Conservation (phyloP, 1,139 yeast species). For the Suhomyces yuchorum region DNA sequence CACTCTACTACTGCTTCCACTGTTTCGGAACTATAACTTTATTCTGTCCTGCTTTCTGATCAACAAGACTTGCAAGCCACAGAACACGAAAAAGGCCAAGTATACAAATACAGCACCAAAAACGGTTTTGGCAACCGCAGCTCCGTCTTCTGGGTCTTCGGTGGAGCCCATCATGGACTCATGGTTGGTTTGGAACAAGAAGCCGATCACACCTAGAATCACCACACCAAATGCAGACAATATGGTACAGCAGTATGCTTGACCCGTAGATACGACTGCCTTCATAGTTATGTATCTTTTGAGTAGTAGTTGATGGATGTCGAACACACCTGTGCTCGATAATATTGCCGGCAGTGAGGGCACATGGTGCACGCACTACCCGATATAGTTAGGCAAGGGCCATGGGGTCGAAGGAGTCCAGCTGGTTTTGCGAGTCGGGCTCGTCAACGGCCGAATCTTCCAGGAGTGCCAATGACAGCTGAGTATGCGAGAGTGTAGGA, state of each 20-base stretch:
- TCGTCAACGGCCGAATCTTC: slow-evolving; percentile 8
- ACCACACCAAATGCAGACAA: slow-evolving; percentile 89
- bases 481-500: not conserved
- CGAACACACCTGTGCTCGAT: not conserved
- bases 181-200: slow-evolving; percentile 75
- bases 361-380: slow-evolving; percentile 8
- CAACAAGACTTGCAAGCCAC: slow-evolving; percentile 79
- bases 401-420: not conserved
- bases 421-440: not conserved
- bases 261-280: slow-evolving; percentile 52
- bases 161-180: slow-evolving; percentile 93
- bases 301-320: not conserved
- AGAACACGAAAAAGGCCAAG: slow-evolving; percentile 74
- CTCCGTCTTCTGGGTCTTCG: slow-evolving; percentile 88
- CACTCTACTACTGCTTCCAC: not conserved
- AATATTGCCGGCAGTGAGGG: not conserved
- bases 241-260: slow-evolving; percentile 95
- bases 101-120: slow-evolving; percentile 89
- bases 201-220: slow-evolving; percentile 81
- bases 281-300: slow-evolving; percentile 20
- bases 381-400: not conserved
- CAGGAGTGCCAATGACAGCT: slow-evolving; percentile 2
- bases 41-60: slow-evolving; percentile 65
- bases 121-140: slow-evolving; percentile 89
- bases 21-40: slow-evolving; percentile 24